Base-by-base conservation (phyloP, 768 basidiomycete genomes). In the Macrocybe gigantea region DNA sequence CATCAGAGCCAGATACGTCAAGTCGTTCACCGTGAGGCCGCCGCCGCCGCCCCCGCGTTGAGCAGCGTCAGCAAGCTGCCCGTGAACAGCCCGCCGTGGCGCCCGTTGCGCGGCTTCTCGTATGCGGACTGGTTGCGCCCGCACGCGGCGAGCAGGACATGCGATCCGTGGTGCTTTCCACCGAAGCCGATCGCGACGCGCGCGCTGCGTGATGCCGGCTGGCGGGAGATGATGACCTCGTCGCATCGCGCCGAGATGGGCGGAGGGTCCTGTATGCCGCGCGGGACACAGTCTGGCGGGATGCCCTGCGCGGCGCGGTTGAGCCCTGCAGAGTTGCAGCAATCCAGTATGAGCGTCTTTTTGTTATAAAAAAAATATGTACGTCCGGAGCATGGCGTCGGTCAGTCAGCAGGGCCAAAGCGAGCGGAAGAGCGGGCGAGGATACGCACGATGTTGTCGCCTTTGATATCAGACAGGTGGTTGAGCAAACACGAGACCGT, bases 271-370 rank as follows among this genome's bases (percentile, higher is more conserved):
- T 22, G 22, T 22, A 22, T 22, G 22, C 22, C 22, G 22, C 22
- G 22, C 22, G 22, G 22, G 22, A 22, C 22, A 4, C 22, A 22
- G 22, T 22, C 22, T 22, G 4, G 22, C 22, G 22, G 22, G 22
- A 22, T 22, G 22, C 22, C 22, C 22, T 22, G 22, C 22, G 22
- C 22, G 22, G 22, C 4, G 22, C 45, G 6, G 45, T 22, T 22
- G 22, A 22, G 1, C 22, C 22, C 22, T 22, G 22, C 22, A 22
- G 22, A 53, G 31, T 39, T 30, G 30, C 50, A 48, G 22, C 53
- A 53, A 30, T 53, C 53, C 6, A 53, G 9, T 32, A 53, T 44
- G 12, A 51, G 41, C 2, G 53, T 53, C 53, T 53, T 22, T 40
- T 22, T 38, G 38, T 1, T 10, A 11, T n/a, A 38, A 9, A 14